Conservation (phyloP, 2,329 filamentous ascomycete species). For the Sporothrix curviconia region DNA sequence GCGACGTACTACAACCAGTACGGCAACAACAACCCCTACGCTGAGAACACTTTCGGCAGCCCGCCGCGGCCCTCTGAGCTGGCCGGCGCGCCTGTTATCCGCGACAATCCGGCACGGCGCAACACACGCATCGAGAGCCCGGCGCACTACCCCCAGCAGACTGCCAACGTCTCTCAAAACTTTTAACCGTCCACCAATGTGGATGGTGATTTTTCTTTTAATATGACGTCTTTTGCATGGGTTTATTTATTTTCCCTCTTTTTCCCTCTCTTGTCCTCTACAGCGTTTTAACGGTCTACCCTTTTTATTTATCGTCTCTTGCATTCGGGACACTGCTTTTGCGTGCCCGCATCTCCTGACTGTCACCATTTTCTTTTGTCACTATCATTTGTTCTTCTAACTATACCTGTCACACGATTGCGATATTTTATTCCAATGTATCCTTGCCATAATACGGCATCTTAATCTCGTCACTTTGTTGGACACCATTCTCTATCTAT, state of each 20-base stretch:
- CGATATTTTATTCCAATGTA: too few relatives aligned
- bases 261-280: neutral
- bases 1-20: slow-evolving; percentile 55
- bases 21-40: slow-evolving; percentile 50
- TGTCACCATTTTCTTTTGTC: neutral
- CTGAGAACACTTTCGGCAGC: slow-evolving; percentile 34
- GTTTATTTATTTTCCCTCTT: neutral
- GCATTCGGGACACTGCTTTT: neutral
- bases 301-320: too few relatives aligned
- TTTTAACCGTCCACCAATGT: slow-evolving; percentile 42
- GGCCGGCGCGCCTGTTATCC: slow-evolving; percentile 69
- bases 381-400: neutral
- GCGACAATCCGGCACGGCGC: slow-evolving; percentile 83
- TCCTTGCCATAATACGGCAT: neutral
- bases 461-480: neutral
- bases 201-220: neutral
- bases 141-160: slow-evolving; percentile 83
- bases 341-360: neutral
- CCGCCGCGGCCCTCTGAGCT: slow-evolving; percentile 35
- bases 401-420: neutral
- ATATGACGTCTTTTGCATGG: neutral
- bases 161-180: slow-evolving; percentile 92
- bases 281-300: slow-evolving; percentile 7
- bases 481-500: neutral
- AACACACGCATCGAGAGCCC: slow-evolving; percentile 94